Evolutionary conservation across 1,139 yeast genomes (phyloP), one percentile per base, ranked within the genome.

Genomic region (Saccharomyces hybrid): DNA sequence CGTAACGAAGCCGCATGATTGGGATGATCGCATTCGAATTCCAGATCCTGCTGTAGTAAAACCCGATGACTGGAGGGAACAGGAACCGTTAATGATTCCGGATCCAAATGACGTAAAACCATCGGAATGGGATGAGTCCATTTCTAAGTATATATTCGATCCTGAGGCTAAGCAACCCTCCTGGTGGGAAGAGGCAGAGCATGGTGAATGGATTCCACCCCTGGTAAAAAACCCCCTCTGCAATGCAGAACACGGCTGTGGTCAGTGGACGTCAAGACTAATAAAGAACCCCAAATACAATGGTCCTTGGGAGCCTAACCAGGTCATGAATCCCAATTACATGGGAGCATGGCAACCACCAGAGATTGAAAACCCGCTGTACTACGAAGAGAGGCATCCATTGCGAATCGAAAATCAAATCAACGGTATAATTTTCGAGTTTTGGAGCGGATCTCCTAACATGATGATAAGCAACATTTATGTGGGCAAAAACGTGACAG

Each of bases 181-280:
- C 47, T 84, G 79, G 64, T 89, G 96, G 96, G 87, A 86, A 64
- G 95, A 87, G 31, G 90, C 83, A 59, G 91, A 86, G 66, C 96
- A 89, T 66, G 96, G 97, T 4, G 83, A 78, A 62, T 90, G 95
- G 91, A 66, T 75, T 48, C 84, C 91, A 2, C 90, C 90, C 12
- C 70, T 76, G 53, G 75, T 89, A 48, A 73, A 73, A 41, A 90
- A 90, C 69, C 96, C 97, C 5, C 81, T 75, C 57, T 90, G 97
- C 71, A 28, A 50, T 16, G 76, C 72, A 47, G 62, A 64, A 11
- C 77, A 76, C 53, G 96, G 96, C 2, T 90, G 97, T 72, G 97
- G 97, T 42, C 71, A 74, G 56, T 84, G 87, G 87, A 71, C 71
- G 52, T 79, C 88, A 7, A 93, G 90, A 28, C 59, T 75, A 60